phyloP scores from a whole-genome alignment of 164 flowering plant genomes.

The Cinnamomum chago region DNA sequence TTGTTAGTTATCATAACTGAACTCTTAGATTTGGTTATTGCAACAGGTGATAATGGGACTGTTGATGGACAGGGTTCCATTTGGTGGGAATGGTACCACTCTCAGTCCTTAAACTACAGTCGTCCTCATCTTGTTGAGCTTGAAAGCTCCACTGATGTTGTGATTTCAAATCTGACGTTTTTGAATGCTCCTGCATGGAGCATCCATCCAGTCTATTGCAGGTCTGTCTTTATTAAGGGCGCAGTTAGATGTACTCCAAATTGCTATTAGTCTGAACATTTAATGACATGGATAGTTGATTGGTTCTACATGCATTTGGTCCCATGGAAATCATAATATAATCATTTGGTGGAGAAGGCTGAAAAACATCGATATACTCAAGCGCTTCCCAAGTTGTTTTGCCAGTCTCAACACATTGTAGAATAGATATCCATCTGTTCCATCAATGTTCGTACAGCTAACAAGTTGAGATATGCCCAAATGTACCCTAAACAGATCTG shows the following conservation, averaged over 20 bases:
- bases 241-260: background rate
- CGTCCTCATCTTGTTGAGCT: conserved; percentile 93
- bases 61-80: conserved; percentile 89
- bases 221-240: conserved; percentile 30
- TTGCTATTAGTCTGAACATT: background rate
- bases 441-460: background rate
- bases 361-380: too few species aligned
- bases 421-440: too few species aligned
- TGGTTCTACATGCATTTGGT: background rate
- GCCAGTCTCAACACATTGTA: too few species aligned
- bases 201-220: conserved; percentile 91
- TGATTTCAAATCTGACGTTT: conserved; percentile 78
- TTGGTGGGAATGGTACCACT: conserved; percentile 80
- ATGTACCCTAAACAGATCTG: background rate
- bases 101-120: conserved; percentile 64
- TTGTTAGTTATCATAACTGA: background rate
- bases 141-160: conserved; percentile 39
- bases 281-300: background rate
- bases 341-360: too few species aligned
- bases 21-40: conserved; percentile 4
- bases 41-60: conserved; percentile 87
- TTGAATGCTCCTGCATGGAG: conserved; percentile 73
- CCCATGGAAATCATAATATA: too few species aligned
- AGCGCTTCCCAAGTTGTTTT: too few species aligned
- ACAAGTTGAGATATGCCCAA: background rate